A percentile compares a stretch with the other conserved stretches of the same genome.
phyloP scores from a whole-genome alignment of 179 eudicot genomes.

The Dionaea muscipula region DNA sequence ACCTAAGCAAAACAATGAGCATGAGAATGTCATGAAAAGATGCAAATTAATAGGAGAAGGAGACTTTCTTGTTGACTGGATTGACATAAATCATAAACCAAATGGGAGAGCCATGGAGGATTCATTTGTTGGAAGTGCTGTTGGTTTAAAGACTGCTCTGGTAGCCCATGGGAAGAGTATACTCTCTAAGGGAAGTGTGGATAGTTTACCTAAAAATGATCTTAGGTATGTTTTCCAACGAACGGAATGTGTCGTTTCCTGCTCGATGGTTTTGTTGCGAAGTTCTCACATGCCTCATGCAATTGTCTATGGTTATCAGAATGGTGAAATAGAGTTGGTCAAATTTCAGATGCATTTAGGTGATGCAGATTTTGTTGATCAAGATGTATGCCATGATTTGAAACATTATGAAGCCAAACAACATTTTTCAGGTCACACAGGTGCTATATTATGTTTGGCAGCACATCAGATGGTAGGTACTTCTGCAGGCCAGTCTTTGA shows the following conservation, averaged over 20 bases:
- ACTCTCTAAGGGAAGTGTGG: conserved; percentile 10
- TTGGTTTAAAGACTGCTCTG: conserved; percentile 8
- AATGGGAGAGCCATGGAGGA: conserved; percentile 14
- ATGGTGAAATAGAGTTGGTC: conserved; percentile 71
- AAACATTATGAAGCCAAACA: conserved; percentile 36
- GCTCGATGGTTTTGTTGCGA: conserved; percentile 82
- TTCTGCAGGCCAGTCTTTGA: conserved; percentile 25
- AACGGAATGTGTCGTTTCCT: conserved; percentile 40
- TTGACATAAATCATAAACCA: conserved; percentile 13
- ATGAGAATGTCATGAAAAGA: conserved; percentile 15
- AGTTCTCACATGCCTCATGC: conserved; percentile 47
- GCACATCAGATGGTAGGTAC: conserved; percentile 45
- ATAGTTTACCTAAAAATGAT: conserved; percentile 15
- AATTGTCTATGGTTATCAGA: conserved; percentile 72
- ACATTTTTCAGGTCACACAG: conserved; percentile 57
- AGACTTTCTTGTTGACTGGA: conserved; percentile 39
- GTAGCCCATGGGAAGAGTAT: conserved; percentile 6
- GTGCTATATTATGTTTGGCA: conserved; percentile 81
- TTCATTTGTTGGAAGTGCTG: conserved; percentile 8
- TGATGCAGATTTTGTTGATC: conserved; percentile 19
- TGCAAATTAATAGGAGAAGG: conserved; percentile 52
- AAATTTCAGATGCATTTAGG: conserved; percentile 32
- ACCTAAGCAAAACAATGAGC: conserved; percentile 23
- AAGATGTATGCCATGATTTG: conserved; percentile 17
- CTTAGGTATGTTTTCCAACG: conserved; percentile 15